These are phyloP conservation scores for Fonsecaea nubica DNA, from an alignment of 2,329 filamentous ascomycete species.

Conservation along the genomic window DNA sequence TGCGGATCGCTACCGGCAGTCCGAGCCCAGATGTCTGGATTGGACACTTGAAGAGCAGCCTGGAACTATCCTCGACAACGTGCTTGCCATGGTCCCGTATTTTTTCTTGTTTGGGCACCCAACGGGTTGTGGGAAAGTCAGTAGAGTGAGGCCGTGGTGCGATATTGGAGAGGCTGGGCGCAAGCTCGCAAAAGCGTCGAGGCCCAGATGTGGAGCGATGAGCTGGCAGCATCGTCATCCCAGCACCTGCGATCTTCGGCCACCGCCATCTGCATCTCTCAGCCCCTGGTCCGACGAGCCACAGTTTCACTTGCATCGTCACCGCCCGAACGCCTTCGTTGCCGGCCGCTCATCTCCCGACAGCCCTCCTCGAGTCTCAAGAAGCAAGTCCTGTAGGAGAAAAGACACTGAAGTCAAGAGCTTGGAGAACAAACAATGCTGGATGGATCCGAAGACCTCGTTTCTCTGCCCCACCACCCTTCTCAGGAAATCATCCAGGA, in stretches of 20 bases:
- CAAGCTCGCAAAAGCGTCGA: conserved; percentile 1
- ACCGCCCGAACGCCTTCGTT: conserved; percentile 4
- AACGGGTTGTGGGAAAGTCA: background rate
- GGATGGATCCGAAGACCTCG: background rate
- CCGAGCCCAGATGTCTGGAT: conserved; percentile 11
- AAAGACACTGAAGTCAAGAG: conserved; percentile 1
- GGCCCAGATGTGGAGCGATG: conserved; percentile 21
- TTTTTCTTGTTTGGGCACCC: conserved; percentile 13
- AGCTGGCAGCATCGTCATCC: conserved; percentile 30
- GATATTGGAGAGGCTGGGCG: conserved; percentile 23
- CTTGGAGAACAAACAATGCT: background rate
- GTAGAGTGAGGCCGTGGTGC: conserved; percentile 15
- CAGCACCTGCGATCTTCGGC: conserved; percentile 9
- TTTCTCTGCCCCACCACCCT: conserved; percentile 14
- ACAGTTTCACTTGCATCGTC: background rate
- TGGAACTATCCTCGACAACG: conserved; percentile 6
- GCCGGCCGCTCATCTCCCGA: background rate
- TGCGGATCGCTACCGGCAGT: conserved; percentile 21
- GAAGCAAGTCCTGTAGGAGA: conserved; percentile 4
- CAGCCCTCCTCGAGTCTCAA: conserved; percentile 2
- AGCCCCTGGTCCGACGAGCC: background rate
- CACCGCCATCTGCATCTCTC: conserved; percentile 1
- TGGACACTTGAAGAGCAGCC: conserved; percentile 17
- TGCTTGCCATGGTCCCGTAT: conserved; percentile 29
- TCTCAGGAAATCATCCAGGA: conserved; percentile 11